Conservation (phyloP, 306 rosid species). For the Malus domestica region ASM211411v1 NC_041797.1:4781501-4782000, state of each 20-base stretch:
- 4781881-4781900: conserved; percentile 21
- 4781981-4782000: conserved; percentile 86
- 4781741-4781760: conserved; percentile 32
- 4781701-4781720: neutral
- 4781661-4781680: neutral
- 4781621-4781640: neutral
- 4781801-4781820: neutral
- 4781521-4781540: neutral
- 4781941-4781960: conserved; percentile 47
- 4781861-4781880: neutral
- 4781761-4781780: conserved; percentile 46
- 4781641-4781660: neutral
- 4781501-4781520: neutral
- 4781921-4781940: conserved; percentile 1
- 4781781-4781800: conserved; percentile 25
- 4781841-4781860: neutral
- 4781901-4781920: neutral
- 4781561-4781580: neutral
- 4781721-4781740: conserved; percentile 7
- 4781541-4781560: neutral
- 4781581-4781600: neutral
- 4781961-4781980: conserved; percentile 85
- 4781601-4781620: neutral
- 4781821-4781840: neutral
- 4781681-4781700: neutral